Percentiles rank a stretch among this genome's conserved stretches.
Conservation (phyloP, 495 filamentous ascomycete genomes). For the Halenospora varia region DNA sequence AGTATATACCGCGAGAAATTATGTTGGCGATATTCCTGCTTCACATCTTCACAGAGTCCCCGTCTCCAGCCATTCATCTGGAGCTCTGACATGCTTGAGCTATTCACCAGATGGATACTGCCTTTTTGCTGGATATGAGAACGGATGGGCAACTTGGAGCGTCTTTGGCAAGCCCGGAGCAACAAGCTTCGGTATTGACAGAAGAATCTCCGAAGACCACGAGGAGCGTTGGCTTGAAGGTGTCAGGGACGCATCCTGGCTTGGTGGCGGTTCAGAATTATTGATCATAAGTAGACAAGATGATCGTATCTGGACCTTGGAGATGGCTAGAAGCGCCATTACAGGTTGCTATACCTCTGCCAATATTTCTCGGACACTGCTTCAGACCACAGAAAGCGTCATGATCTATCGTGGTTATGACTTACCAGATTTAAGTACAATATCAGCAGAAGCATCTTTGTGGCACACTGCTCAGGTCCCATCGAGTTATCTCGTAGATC, state of each 20-base stretch:
- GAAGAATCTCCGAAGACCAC: constrained; percentile 46
- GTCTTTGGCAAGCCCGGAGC: constrained; percentile 89
- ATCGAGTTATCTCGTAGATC: constrained; percentile 73
- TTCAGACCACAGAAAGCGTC: constrained; percentile 79
- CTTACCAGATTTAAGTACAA: constrained; percentile 79
- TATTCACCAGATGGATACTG: constrained; percentile 98
- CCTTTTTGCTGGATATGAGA: constrained; percentile 88
- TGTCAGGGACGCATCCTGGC: constrained; percentile 72
- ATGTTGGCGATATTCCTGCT: constrained; percentile 87
- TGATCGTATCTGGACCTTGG: constrained; percentile 79
- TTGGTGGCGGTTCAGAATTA: constrained; percentile 82
- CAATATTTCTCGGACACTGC: constrained; percentile 82
- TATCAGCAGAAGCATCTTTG: constrained; percentile 85
- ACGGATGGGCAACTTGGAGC: constrained; percentile 94
- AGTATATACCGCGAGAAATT: constrained; percentile 89
- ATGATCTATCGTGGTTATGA: constrained; percentile 94
- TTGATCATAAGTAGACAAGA: constrained; percentile 65
- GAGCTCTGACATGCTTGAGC: constrained; percentile 64
- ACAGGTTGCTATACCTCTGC: constrained; percentile 87
- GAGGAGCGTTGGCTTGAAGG: constrained; percentile 78
- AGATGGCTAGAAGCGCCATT: constrained; percentile 87
- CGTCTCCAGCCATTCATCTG: constrained; percentile 58
- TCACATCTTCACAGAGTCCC: constrained; percentile 73
- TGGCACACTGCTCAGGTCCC: constrained; percentile 94
- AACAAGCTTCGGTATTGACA: constrained; percentile 73